Percentiles rank a stretch among this genome's conserved stretches.
These are phyloP conservation scores for Pichia cactophila DNA, from an alignment of 1,139 yeast genomes.

Conservation along the genomic window DNA sequence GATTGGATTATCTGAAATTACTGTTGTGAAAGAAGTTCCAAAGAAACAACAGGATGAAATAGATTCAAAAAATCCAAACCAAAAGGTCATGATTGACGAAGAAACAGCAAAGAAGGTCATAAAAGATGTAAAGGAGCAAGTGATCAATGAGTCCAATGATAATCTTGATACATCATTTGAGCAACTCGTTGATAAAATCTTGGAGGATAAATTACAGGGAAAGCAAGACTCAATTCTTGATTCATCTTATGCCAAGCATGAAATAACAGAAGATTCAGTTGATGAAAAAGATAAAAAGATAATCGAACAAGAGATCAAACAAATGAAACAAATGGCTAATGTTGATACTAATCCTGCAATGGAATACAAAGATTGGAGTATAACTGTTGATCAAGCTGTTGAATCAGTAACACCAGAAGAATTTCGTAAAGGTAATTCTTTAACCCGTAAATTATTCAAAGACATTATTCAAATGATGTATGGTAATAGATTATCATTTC, in stretches of 20 bases:
- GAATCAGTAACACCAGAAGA: conserved; percentile 19
- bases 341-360: conserved; percentile 4
- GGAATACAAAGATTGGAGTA: conserved; percentile 1
- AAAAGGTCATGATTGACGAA: background rate
- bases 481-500: conserved; percentile 21
- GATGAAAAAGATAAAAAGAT: conserved; percentile 1
- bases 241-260: conserved; percentile 5
- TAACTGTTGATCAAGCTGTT: conserved; percentile 14
- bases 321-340: conserved; percentile 1
- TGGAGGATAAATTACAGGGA: background rate
- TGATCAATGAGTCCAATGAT: background rate
- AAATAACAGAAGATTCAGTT: background rate
- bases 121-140: background rate
- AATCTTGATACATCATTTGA: background rate
- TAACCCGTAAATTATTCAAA: conserved; percentile 22
- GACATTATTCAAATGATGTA: conserved; percentile 22
- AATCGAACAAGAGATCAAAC: background rate
- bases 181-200: background rate
- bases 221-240: background rate
- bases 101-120: background rate
- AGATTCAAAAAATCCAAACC: background rate
- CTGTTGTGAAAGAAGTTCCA: background rate
- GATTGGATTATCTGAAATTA: background rate
- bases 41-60: background rate
- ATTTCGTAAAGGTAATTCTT: conserved; percentile 21